These are phyloP conservation scores for Neurospora intermedia DNA, from an alignment of 495 filamentous ascomycete species.

Conservation along the genomic window DNA sequence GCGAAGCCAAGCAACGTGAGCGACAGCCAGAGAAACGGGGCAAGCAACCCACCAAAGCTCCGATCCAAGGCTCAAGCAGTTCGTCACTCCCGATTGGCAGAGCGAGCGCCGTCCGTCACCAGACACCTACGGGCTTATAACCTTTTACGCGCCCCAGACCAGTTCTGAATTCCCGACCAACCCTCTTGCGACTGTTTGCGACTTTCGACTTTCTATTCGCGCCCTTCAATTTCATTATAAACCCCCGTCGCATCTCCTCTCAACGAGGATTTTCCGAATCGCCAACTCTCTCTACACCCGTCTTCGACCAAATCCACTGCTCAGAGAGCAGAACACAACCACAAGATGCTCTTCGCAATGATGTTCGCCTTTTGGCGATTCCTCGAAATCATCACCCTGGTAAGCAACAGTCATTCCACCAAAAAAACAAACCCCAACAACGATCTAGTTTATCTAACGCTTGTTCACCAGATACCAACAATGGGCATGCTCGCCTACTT, in stretches of 20 bases:
- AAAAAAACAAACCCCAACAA: too few species aligned
- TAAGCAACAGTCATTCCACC: slow-evolving; percentile 16
- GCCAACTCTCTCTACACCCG: background rate
- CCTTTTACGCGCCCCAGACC: background rate
- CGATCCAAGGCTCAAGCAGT: background rate
- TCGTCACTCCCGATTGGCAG: background rate
- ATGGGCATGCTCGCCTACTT: slow-evolving; percentile 86
- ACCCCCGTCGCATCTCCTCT: background rate
- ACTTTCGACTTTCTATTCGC: background rate
- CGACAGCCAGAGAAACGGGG: background rate
- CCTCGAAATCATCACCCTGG: slow-evolving; percentile 67
- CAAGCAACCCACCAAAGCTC: background rate
- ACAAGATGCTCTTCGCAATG: slow-evolving; percentile 60
- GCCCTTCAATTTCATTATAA: background rate
- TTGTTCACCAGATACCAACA: slow-evolving; percentile 51
- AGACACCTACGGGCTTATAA: background rate
- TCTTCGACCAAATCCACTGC: background rate
- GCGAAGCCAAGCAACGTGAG: background rate
- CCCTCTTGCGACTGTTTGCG: background rate
- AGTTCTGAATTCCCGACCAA: background rate
- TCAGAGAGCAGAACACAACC: background rate
- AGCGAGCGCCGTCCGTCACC: background rate
- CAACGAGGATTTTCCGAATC: background rate
- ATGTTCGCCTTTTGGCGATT: slow-evolving; percentile 80
- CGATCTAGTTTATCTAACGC: too few species aligned